Conservation (phyloP, 1,284 basidiomycete species). For the Boletus subluridellus region DNA sequence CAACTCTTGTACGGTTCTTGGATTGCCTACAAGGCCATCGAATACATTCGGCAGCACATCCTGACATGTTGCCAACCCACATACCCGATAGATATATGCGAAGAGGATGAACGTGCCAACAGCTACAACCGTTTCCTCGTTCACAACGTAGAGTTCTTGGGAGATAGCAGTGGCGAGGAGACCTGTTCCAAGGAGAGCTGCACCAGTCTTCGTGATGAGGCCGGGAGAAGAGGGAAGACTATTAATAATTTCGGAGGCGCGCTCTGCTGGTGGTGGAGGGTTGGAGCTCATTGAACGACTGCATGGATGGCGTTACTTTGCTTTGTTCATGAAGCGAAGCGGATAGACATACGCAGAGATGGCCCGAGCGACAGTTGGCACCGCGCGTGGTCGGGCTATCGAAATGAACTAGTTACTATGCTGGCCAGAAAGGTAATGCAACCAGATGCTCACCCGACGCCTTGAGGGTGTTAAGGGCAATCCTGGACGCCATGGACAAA, state of each 20-base stretch:
- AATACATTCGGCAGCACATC: conserved; percentile 2
- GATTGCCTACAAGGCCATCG: conserved; percentile 17
- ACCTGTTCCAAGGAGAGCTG: conserved; percentile 88
- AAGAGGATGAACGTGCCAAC: conserved; percentile 87
- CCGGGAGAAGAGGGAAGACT: conserved; percentile 86
- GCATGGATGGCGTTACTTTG: conserved; percentile 13
- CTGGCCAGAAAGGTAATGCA: neutral
- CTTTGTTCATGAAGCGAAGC: conserved; percentile 4
- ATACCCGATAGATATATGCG: conserved; percentile 78
- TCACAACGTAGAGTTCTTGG: conserved; percentile 96
- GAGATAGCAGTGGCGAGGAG: conserved; percentile 91
- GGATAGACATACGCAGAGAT: conserved; percentile 53
- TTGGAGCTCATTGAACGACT: conserved; percentile 67
- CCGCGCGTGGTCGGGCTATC: conserved; percentile 55
- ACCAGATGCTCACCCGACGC: conserved; percentile 48
- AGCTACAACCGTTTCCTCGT: conserved; percentile 88
- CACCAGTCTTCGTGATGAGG: conserved; percentile 92
- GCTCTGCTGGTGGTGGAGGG: conserved; percentile 77
- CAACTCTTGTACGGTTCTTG: conserved; percentile 90
- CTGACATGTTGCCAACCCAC: conserved; percentile 22
- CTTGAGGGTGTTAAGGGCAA: conserved; percentile 62
- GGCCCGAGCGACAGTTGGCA: conserved; percentile 50
- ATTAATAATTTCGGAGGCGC: conserved; percentile 89
- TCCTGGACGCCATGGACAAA: conserved; percentile 62
- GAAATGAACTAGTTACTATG: conserved; percentile 9